phyloP scores from a whole-genome alignment of 148 eudicot genomes.

The Simmondsia chinensis region DNA sequence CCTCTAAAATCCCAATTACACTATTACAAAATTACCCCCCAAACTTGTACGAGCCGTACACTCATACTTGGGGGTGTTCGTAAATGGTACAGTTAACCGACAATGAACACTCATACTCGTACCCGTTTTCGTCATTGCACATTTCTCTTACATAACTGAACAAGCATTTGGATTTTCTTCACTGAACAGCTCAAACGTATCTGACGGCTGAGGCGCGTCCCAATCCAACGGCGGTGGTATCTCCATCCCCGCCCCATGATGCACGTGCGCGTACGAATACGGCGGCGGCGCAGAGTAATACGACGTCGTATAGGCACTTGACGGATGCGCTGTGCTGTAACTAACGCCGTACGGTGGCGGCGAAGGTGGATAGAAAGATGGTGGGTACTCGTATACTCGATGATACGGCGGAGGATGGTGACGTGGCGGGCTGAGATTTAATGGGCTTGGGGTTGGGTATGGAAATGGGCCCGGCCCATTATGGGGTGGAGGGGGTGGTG shows the following conservation, averaged over 20 bases:
- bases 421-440: constrained; percentile 25
- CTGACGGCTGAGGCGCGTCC: constrained; percentile 34
- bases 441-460: constrained; percentile 1
- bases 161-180: constrained; percentile 92
- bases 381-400: constrained; percentile 26
- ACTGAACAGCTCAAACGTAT: constrained; percentile 75
- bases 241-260: constrained; percentile 26
- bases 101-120: background rate
- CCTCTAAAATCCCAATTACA: too few relatives aligned
- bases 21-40: too few relatives aligned
- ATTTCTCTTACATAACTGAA: constrained; percentile 31
- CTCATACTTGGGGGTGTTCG: background rate
- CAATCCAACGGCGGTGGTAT: constrained; percentile 19
- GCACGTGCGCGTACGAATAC: constrained; percentile 27
- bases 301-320: constrained; percentile 45
- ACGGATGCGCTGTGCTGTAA: constrained; percentile 64
- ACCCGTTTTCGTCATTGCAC: background rate
- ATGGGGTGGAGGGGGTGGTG: constrained; percentile 9
- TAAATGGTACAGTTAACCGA: background rate
- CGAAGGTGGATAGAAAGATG: constrained; percentile 27
- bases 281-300: constrained; percentile 49
- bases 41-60: too few relatives aligned
- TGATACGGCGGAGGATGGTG: constrained; percentile 10
- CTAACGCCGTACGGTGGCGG: constrained; percentile 35
- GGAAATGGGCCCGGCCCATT: constrained; percentile 12